Percentiles rank a stretch among this genome's conserved stretches.
Evolutionary conservation across 345 rosid genomes (phyloP).

Genomic region (Linum tenue): DNA sequence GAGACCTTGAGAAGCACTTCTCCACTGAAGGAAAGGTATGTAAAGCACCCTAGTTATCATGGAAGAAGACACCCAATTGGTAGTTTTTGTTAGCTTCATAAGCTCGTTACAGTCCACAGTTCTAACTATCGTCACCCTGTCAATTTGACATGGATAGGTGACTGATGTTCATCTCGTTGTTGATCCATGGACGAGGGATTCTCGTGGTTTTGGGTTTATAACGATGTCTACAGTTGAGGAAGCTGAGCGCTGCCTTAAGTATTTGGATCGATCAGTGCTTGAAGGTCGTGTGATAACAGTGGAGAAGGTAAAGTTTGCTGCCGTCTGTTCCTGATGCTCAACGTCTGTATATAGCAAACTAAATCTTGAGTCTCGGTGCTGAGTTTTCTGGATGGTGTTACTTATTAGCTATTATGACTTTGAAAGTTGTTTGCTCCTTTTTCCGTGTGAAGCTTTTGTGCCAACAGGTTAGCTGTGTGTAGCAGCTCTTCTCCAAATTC

Average conservation of each 20-base stretch:
- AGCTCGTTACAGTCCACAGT: neutral
- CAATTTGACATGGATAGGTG: slow-evolving; percentile 35
- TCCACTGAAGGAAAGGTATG: slow-evolving; percentile 62
- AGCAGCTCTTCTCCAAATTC: slow-evolving; percentile 78
- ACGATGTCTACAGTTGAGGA: slow-evolving; percentile 55
- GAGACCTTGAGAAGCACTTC: slow-evolving; percentile 73
- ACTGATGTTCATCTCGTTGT: slow-evolving; percentile 82
- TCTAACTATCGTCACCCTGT: neutral
- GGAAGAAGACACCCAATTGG: neutral
- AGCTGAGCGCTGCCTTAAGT: slow-evolving; percentile 71
- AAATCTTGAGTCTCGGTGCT: neutral
- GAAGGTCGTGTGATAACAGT: slow-evolving; percentile 80
- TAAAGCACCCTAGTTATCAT: neutral
- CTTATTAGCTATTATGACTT: slow-evolving; percentile 21
- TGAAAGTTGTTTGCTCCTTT: slow-evolving; percentile 61
- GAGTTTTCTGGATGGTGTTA: slow-evolving; percentile 16
- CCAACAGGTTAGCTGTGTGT: slow-evolving; percentile 97
- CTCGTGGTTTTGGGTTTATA: slow-evolving; percentile 94
- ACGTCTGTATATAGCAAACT: neutral
- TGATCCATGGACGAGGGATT: slow-evolving; percentile 90
- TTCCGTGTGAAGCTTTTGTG: slow-evolving; percentile 75
- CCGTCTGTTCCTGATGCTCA: neutral
- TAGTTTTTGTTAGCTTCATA: neutral
- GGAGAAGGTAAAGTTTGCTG: slow-evolving; percentile 57
- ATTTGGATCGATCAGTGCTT: slow-evolving; percentile 62